phyloP scores from a whole-genome alignment of 805 yeast species.

The Cyberlindnera mycetangii region DNA sequence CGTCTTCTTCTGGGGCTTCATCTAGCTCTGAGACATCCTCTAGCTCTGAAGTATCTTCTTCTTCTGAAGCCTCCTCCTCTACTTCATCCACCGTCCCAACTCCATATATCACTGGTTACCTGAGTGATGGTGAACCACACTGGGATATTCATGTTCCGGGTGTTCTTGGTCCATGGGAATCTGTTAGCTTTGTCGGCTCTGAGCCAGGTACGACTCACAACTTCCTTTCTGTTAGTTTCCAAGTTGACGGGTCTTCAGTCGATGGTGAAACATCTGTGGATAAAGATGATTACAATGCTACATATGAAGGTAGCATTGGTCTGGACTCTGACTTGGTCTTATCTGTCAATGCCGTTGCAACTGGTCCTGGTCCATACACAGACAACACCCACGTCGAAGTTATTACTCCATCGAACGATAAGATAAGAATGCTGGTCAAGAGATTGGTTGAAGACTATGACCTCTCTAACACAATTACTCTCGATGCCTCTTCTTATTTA shows the following conservation, averaged over 20 bases:
- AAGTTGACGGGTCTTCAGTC: conserved; percentile 39
- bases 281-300: neutral
- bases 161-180: conserved; percentile 56
- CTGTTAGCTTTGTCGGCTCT: conserved; percentile 46
- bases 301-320: conserved; percentile 39
- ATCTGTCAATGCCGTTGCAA: conserved; percentile 46
- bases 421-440: conserved; percentile 8
- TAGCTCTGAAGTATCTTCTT: no score
- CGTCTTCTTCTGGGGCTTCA: neutral
- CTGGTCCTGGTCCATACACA: conserved; percentile 63
- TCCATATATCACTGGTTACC: conserved; percentile 2
- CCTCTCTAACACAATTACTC: neutral
- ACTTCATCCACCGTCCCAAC: conserved; percentile 14
- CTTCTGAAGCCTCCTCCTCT: conserved; percentile 5
- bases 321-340: conserved; percentile 22
- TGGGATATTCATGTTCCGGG: conserved; percentile 40
- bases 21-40: no score
- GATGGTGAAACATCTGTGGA: neutral
- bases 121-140: conserved; percentile 39
- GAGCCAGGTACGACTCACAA: conserved; percentile 25
- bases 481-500: neutral
- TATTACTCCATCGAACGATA: conserved; percentile 18
- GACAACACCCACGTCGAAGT: conserved; percentile 23
- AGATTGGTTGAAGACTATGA: neutral
- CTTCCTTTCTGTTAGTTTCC: conserved; percentile 31